Base-by-base conservation (phyloP, 2,329 filamentous ascomycete genomes). In the Aspergillus jensenii region DNA sequence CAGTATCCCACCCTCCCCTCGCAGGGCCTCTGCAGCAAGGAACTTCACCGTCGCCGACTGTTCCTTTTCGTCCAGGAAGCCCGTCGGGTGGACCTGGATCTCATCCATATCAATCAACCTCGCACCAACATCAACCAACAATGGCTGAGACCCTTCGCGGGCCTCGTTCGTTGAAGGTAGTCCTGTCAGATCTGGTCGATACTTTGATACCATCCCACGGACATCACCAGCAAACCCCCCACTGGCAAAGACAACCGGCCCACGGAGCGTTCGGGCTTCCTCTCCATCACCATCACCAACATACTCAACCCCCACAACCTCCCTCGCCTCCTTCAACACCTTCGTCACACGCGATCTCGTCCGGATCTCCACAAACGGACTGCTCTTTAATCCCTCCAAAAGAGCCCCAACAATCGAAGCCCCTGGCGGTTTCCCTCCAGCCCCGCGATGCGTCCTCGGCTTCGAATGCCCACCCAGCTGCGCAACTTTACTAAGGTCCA, bases 161-260 rank as follows among this genome's bases (percentile, higher is more conserved):
- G 82, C 78, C 12, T 88, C 84, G 62, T 88, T 88, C 1, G 86
- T 88, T 0, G 85, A 87, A 0, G 86, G 85, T 8, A 85, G 78
- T 0, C 83, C 82, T 2, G 76, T 76, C 0, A 88, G 76, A 64
- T 88, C 86, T 0, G 84, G 84, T 0, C 85, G 78, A 68, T 87
- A 82, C 44, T 76, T 68, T 1, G 81, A 78, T 1, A 88, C 69
- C 40, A 87, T 67, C 0, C 86, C 86, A 21, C 79, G 69, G 2
- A 83, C 79, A 66, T 88, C 86, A 11, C 86, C 86, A 0, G 80
- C 85, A 58, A 89, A 89, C 0, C 86, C 86, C 6, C 86, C 86
- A 0, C 78, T 78, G 0, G 86, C 81, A 56, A 88, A 86, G 5
- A 89, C 75, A 0, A 88, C 84, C 0, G 83, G 81, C 0, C 84